Conservation (phyloP, 805 yeast species). For the Kodamaea lidongshanica region DNA sequence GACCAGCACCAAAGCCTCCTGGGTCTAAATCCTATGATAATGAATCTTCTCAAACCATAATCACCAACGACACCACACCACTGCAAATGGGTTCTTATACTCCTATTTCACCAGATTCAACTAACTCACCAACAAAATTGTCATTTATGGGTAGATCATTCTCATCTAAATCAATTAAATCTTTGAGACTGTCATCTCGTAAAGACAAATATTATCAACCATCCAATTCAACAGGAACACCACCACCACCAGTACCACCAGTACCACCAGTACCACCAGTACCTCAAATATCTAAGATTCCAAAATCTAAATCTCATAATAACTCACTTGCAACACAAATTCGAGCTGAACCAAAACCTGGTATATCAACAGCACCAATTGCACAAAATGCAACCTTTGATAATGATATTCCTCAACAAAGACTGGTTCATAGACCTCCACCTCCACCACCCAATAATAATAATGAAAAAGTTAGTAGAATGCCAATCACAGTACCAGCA, state of each 20-base stretch:
- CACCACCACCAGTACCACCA: conserved; percentile 15
- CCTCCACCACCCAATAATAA: conserved; percentile 43
- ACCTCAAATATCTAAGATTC: conserved; percentile 19
- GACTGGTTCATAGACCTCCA: conserved; percentile 32
- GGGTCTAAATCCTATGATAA: conserved; percentile 7
- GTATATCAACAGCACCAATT: conserved; percentile 35
- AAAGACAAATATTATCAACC: conserved; percentile 14
- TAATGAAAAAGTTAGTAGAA: conserved; percentile 14
- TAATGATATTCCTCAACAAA: conserved; percentile 13
- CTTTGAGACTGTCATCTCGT: conserved; percentile 21
- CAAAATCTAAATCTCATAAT: conserved; percentile 39
- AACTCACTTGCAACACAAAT: conserved; percentile 29
- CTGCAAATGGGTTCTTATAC: conserved; percentile 6
- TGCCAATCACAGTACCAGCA: conserved; percentile 2
- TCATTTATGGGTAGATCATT: conserved; percentile 29
- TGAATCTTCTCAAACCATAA: conserved; percentile 7
- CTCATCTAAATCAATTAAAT: conserved; percentile 33
- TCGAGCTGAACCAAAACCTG: conserved; percentile 16
- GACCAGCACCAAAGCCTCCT: conserved; percentile 66
- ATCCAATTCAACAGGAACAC: conserved; percentile 4
- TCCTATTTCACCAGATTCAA: conserved; percentile 11
- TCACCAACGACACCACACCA: conserved; percentile 6
- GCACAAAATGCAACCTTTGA: conserved; percentile 25
- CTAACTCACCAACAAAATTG: conserved; percentile 11
- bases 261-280: conserved; percentile 12